phyloP scores from a whole-genome alignment of 2,329 filamentous ascomycete species.

The Canariomyces notabilis region DNA sequence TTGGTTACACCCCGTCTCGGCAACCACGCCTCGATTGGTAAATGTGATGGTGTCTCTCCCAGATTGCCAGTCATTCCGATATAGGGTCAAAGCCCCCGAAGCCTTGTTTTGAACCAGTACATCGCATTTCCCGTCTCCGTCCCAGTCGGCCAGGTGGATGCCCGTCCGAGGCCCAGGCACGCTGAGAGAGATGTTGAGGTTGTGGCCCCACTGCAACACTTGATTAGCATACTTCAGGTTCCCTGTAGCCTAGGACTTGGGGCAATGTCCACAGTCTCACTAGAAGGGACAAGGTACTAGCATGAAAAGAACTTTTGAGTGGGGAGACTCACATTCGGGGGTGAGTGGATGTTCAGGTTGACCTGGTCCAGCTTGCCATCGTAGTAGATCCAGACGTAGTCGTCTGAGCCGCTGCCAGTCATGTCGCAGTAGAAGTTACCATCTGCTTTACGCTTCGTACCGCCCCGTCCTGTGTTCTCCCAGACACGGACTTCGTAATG shows the following conservation, averaged over 20 bases:
- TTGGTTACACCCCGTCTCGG: background rate
- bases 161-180: conserved; percentile 7
- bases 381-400: conserved; percentile 12
- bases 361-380: conserved; percentile 6
- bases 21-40: conserved; percentile 1
- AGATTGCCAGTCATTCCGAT: too few species aligned
- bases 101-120: conserved; percentile 10
- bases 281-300: too few species aligned
- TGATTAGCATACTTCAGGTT: too few species aligned
- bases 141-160: conserved; percentile 15
- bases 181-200: conserved; percentile 1
- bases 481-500: conserved; percentile 3
- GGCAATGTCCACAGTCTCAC: too few species aligned
- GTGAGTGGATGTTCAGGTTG: conserved; percentile 9
- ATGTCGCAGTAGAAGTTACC: conserved; percentile 14
- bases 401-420: conserved; percentile 1
- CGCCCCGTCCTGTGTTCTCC: conserved; percentile 8
- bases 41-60: too few species aligned
- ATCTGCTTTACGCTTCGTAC: conserved; percentile 6
- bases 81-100: conserved; percentile 9
- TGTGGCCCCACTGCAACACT: conserved; percentile 6
- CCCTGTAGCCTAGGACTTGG: too few species aligned
- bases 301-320: too few species aligned
- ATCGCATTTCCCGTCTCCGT: conserved; percentile 13
- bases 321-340: too few species aligned